Percentiles rank a stretch among this genome's conserved stretches.
Evolutionary conservation across 345 rosid genomes (phyloP).

Genomic region (Eucalyptus curtisii): DNA sequence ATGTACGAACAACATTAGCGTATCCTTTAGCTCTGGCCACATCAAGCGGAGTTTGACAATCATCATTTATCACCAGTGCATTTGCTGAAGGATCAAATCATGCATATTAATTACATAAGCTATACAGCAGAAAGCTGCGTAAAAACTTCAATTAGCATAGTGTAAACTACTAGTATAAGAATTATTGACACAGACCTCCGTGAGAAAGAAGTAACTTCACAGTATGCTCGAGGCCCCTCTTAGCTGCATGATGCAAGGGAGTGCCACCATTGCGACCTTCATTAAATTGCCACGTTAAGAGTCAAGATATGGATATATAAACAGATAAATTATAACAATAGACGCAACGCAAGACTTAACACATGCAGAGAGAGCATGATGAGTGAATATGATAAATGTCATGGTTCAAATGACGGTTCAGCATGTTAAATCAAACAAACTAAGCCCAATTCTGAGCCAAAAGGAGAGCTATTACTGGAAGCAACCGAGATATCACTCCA

Average conservation of each 20-base stretch:
- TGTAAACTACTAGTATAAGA: not conserved
- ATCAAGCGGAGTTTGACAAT: conserved; percentile 81
- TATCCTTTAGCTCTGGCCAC: conserved; percentile 82
- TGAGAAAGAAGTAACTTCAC: conserved; percentile 70
- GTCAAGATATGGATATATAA: not conserved
- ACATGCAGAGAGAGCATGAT: not conserved
- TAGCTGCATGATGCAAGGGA: conserved; percentile 96
- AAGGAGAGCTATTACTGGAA: not conserved
- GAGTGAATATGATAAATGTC: not conserved
- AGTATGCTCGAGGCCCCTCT: conserved; percentile 70
- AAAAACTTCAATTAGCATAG: not conserved
- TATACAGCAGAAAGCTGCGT: not conserved
- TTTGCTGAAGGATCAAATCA: conserved; percentile 40
- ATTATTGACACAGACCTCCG: conserved; percentile 43
- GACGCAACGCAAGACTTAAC: not conserved
- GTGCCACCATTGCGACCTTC: conserved; percentile 83
- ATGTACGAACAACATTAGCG: conserved; percentile 59
- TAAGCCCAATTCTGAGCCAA: not conserved
- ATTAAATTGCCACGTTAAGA: not conserved
- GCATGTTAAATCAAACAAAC: not conserved
- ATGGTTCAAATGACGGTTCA: not conserved
- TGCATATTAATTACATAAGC: not conserved
- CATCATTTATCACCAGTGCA: conserved; percentile 74
- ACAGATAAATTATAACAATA: not conserved
- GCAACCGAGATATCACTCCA: not conserved